These are phyloP conservation scores for Coniochaeta sp. DNA, from an alignment of 2,329 filamentous ascomycete genomes.

Conservation along the genomic window DNA sequence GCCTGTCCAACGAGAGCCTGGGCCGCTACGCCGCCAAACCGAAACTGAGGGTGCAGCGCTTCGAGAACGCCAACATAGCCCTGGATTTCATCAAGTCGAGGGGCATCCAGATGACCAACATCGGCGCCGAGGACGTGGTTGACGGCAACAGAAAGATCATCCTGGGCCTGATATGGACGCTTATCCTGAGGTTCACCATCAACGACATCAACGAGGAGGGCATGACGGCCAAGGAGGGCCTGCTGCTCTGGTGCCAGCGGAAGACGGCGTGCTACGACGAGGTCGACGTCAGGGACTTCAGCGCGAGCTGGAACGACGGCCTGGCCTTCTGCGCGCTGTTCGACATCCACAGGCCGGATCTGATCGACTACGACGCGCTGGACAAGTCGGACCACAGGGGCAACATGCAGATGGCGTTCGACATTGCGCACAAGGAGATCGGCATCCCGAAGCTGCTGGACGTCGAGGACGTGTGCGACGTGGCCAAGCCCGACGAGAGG, in stretches of 20 bases:
- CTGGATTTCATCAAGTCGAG: constrained; percentile 79
- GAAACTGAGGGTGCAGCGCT: constrained; percentile 90
- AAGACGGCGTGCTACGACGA: constrained; percentile 99
- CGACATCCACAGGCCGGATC: constrained; percentile 92
- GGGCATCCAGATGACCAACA: constrained; percentile 96
- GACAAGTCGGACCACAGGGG: constrained; percentile 92
- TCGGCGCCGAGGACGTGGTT: constrained; percentile 95
- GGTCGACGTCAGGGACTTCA: constrained; percentile 93
- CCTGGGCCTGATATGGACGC: constrained; percentile 92
- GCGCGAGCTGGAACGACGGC: constrained; percentile 92
- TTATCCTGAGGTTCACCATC: constrained; percentile 97
- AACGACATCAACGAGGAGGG: constrained; percentile 98
- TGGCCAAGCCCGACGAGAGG: constrained; percentile 89
- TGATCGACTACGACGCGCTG: constrained; percentile 92
- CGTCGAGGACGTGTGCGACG: constrained; percentile 96
- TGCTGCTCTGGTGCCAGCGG: constrained; percentile 93
- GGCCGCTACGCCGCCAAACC: constrained; percentile 95
- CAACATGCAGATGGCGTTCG: constrained; percentile 97
- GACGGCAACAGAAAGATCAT: constrained; percentile 98
- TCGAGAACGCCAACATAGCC: constrained; percentile 96
- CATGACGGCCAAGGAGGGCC: constrained; percentile 92
- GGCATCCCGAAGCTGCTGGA: constrained; percentile 93
- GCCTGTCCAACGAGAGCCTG: constrained; percentile 87
- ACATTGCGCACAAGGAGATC: constrained; percentile 92
- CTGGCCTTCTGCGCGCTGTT: constrained; percentile 92